phyloP scores from a whole-genome alignment of 2,329 filamentous ascomycete genomes.

The Exophiala sp. region DNA sequence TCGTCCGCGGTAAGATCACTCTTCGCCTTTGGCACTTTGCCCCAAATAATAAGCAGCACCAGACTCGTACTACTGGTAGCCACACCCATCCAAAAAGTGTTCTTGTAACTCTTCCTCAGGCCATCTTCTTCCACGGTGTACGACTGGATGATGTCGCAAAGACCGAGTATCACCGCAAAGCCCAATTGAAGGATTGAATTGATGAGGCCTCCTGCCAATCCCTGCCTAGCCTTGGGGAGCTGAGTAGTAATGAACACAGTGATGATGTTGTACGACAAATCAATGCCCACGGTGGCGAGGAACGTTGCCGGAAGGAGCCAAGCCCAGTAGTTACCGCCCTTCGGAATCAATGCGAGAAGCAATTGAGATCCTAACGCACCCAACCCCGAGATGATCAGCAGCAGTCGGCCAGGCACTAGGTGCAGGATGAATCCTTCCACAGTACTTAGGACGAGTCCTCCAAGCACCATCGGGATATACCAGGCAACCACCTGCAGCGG shows the following conservation, averaged over 20 bases:
- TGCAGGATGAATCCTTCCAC: constrained; percentile 63
- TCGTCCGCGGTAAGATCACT: constrained; percentile 56
- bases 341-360: constrained; percentile 60
- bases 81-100: constrained; percentile 53
- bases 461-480: constrained; percentile 62
- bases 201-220: constrained; percentile 64
- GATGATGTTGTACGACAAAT: constrained; percentile 68
- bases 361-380: constrained; percentile 55
- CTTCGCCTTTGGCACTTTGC: constrained; percentile 51
- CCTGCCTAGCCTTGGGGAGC: constrained; percentile 61
- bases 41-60: constrained; percentile 48
- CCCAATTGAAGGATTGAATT: constrained; percentile 66
- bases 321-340: constrained; percentile 59
- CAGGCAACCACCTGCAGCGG: constrained; percentile 62
- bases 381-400: constrained; percentile 57
- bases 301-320: constrained; percentile 61
- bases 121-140: constrained; percentile 42
- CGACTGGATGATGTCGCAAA: constrained; percentile 58
- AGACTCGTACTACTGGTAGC: constrained; percentile 51
- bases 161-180: constrained; percentile 64
- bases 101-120: constrained; percentile 51
- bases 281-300: constrained; percentile 64
- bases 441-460: constrained; percentile 60
- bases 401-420: constrained; percentile 55
- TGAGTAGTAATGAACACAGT: constrained; percentile 73